Evolutionary conservation across 1,284 basidiomycete species (phyloP), one percentile per base, ranked within the genome.

Genomic region (Kwoniella shivajii): DNA sequence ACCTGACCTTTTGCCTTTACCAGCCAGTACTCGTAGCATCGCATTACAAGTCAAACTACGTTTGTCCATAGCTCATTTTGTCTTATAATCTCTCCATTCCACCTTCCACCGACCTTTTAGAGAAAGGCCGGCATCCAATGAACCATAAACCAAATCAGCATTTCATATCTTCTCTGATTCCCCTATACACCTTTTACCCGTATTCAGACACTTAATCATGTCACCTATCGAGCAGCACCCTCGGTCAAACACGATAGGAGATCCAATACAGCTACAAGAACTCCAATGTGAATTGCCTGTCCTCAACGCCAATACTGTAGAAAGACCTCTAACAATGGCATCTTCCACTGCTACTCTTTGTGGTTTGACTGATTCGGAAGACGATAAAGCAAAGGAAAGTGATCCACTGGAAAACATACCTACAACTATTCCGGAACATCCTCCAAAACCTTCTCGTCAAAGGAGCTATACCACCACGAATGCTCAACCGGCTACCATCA

Each of bases 291-390:
- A 43, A 10, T 6, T 26, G 20, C 41, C 14, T 30, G 13, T 31
- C 26, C n/a, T n/a, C n/a, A n/a, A n/a, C n/a, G n/a, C n/a, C n/a
- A n/a, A 20, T n/a, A 30, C 5, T 5, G 43, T 45, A 33, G 22
- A 24, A 10, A 45, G 43, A 45, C 46, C 36, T 16, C 16, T 50
- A 24, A 51, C 55, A 26, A 46, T 57, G 9, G 26, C 41, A 27
- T 57, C 55, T 9, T 51, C 47, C n/a, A 38, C 20, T 11, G 55
- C 48, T 20, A 57, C 55, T 9, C 41, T 57, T 14, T 57, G 55
- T 20, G 26, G 13, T 11, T 6, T 27, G 13, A 29, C 10, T 5
- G 41, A 43, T n/a, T 30, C 26, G 14, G 29, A 45, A 22, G 11
- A 33, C 26, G 29, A 29, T 22, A n/a, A 16, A 18, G 26, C 41